phyloP scores from a whole-genome alignment of 2,329 filamentous ascomycete genomes.

The Penicillium sp. region DNA sequence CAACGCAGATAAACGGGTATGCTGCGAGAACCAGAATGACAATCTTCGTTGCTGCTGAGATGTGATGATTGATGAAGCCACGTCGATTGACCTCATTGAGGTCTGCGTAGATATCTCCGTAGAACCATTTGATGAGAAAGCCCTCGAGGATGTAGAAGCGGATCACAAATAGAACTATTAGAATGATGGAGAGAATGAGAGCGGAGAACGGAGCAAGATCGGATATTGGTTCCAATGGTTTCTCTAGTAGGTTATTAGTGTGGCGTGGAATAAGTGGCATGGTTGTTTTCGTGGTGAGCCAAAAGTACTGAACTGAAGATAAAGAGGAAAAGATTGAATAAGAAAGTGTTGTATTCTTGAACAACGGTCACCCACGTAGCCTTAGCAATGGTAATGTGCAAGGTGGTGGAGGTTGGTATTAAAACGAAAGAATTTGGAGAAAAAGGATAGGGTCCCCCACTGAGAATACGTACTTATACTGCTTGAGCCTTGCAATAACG shows the following conservation, averaged over 20 bases:
- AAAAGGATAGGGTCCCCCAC: too few species aligned
- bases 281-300: background rate
- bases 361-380: too few species aligned
- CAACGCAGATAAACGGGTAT: slow-evolving; percentile 45
- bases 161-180: slow-evolving; percentile 30
- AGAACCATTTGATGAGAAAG: slow-evolving; percentile 37
- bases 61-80: slow-evolving; percentile 50
- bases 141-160: slow-evolving; percentile 47
- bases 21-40: slow-evolving; percentile 40
- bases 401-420: too few species aligned
- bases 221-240: slow-evolving; percentile 24
- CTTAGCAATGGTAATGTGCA: too few species aligned
- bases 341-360: too few species aligned
- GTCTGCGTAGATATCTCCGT: slow-evolving; percentile 35
- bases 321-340: background rate
- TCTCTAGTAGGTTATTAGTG: background rate
- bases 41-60: slow-evolving; percentile 45
- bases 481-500: too few species aligned
- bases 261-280: background rate
- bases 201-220: slow-evolving; percentile 25
- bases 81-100: slow-evolving; percentile 39
- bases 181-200: slow-evolving; percentile 13
- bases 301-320: background rate
- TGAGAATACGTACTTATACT: too few species aligned
- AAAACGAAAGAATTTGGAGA: too few species aligned